Evolutionary conservation across 2,329 filamentous ascomycete genomes (phyloP).

Genomic region (Drechslerella coelobrocha): DNA sequence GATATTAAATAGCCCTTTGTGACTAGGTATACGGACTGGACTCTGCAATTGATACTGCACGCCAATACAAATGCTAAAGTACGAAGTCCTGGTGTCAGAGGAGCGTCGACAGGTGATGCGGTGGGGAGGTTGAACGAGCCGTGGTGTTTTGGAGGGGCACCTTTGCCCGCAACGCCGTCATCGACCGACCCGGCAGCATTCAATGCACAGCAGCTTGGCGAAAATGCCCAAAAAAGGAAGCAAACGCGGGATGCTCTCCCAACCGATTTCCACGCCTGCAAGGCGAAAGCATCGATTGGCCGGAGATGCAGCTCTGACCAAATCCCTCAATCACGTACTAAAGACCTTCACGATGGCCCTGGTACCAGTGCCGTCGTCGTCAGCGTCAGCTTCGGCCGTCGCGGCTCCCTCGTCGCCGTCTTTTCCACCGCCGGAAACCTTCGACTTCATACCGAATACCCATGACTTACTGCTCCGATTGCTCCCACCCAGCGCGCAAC

Average conservation of each 20-base stretch:
- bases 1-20: too few relatives aligned
- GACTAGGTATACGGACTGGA: background rate
- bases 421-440: constrained; percentile 56
- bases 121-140: background rate
- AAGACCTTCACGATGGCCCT: constrained; percentile 52
- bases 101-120: background rate
- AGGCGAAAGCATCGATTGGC: background rate
- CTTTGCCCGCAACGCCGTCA: background rate
- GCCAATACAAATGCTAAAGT: too few relatives aligned
- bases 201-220: constrained; percentile 18
- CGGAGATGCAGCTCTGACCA: background rate
- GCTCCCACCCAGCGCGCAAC: constrained; percentile 56
- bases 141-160: constrained; percentile 6
- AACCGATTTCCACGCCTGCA: background rate
- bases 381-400: constrained; percentile 51
- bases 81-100: too few relatives aligned
- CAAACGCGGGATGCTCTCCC: background rate
- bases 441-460: constrained; percentile 56
- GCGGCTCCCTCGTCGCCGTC: constrained; percentile 54
- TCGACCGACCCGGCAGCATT: background rate
- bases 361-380: constrained; percentile 52
- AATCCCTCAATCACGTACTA: background rate
- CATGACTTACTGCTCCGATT: constrained; percentile 55
- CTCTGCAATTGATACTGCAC: background rate
- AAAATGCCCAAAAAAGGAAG: constrained; percentile 39